Conservation (phyloP, 2,329 filamentous ascomycete genomes). For the Penicillium sp. region DNA sequence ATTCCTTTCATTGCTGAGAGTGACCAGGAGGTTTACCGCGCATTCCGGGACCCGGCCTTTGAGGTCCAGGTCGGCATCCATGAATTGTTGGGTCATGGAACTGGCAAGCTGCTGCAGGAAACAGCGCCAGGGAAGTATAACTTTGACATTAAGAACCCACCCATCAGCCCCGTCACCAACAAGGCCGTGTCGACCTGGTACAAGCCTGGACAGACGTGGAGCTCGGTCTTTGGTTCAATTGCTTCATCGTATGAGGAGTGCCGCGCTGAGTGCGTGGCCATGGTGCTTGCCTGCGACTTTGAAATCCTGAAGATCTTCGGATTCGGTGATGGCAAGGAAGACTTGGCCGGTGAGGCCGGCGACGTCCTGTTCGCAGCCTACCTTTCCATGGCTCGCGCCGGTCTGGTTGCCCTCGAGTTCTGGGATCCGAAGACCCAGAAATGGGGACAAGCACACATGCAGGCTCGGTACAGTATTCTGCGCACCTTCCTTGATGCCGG, state of each 20-base stretch:
- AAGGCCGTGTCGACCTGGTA: conserved; percentile 84
- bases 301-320: conserved; percentile 86
- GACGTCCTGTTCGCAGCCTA: conserved; percentile 87
- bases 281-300: conserved; percentile 87
- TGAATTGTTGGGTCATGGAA: conserved; percentile 84
- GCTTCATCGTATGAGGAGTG: conserved; percentile 93
- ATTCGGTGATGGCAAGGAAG: conserved; percentile 71
- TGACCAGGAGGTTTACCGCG: conserved; percentile 75
- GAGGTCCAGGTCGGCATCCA: conserved; percentile 96
- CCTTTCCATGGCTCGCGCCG: conserved; percentile 91
- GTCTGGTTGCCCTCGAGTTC: conserved; percentile 82
- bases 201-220: conserved; percentile 93
- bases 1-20: conserved; percentile 82
- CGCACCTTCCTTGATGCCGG: conserved; percentile 73
- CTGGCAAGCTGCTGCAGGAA: conserved; percentile 90
- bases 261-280: conserved; percentile 88
- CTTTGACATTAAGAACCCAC: conserved; percentile 79
- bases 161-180: conserved; percentile 72
- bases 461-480: conserved; percentile 86
- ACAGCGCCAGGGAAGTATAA: conserved; percentile 79
- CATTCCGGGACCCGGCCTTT: conserved; percentile 82
- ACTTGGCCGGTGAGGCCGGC: conserved; percentile 74
- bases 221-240: conserved; percentile 82
- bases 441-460: conserved; percentile 91
- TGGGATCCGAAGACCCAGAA: conserved; percentile 90